These are phyloP conservation scores for Metschnikowia matae DNA, from an alignment of 805 yeast species.

Conservation along the genomic window DNA sequence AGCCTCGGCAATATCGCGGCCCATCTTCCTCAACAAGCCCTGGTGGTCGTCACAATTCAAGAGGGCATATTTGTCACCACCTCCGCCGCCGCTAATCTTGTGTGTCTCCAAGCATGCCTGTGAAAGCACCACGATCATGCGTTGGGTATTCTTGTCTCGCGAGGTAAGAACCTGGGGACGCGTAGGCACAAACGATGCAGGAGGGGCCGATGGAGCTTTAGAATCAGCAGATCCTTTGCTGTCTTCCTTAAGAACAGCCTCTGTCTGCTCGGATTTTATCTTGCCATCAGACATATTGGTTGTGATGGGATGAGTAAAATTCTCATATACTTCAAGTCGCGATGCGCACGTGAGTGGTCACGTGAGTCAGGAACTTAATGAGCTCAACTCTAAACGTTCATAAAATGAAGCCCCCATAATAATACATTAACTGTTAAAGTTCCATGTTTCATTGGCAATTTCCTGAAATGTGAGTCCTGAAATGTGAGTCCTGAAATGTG, in stretches of 20 bases:
- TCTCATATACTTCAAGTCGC: slow-evolving; percentile 1
- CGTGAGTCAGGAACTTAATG: neutral
- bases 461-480: too few relatives aligned
- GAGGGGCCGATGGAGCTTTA: slow-evolving; percentile 13
- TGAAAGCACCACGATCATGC: slow-evolving; percentile 90
- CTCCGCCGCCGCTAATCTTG: slow-evolving; percentile 71
- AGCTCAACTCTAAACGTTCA: neutral
- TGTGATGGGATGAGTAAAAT: slow-evolving; percentile 3
- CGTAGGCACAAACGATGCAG: slow-evolving; percentile 78
- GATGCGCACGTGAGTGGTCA: neutral
- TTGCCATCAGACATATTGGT: slow-evolving; percentile 2
- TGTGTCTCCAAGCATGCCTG: slow-evolving; percentile 96
- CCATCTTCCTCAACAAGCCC: slow-evolving; percentile 91
- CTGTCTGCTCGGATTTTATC: slow-evolving; percentile 1
- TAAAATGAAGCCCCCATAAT: neutral
- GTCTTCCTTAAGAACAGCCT: neutral
- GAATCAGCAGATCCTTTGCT: neutral
- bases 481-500: too few relatives aligned
- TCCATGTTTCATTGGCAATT: too few relatives aligned
- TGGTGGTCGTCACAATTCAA: slow-evolving; percentile 98
- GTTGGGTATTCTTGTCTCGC: slow-evolving; percentile 78
- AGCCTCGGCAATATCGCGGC: slow-evolving; percentile 95
- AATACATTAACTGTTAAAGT: too few relatives aligned
- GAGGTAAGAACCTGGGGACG: slow-evolving; percentile 81
- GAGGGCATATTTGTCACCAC: slow-evolving; percentile 82